Percentiles rank a stretch among this genome's conserved stretches.
phyloP scores from a whole-genome alignment of 2,329 filamentous ascomycete species.

The Thelonectria blattea region DNA sequence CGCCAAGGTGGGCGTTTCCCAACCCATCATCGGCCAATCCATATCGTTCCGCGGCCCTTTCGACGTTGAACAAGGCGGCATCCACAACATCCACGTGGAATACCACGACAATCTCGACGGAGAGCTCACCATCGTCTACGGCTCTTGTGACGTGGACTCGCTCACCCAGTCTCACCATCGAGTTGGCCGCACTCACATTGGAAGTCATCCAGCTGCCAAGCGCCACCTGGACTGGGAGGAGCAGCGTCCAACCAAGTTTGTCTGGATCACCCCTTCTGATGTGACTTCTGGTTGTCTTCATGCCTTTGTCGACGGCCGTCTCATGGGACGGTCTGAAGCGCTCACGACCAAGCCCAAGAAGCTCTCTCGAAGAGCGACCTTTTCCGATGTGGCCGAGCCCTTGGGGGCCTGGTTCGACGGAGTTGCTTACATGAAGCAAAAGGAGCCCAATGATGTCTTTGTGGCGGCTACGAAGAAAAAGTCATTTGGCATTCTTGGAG shows the following conservation, averaged over 20 bases:
- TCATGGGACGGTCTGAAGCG: constrained; percentile 46
- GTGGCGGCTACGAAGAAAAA: constrained; percentile 35
- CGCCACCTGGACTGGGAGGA: constrained; percentile 21
- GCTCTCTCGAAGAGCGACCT: constrained; percentile 61
- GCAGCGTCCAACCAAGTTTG: constrained; percentile 26
- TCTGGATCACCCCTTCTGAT: constrained; percentile 35
- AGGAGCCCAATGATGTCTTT: constrained; percentile 29
- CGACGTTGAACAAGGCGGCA: constrained; percentile 15
- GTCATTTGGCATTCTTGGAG: constrained; percentile 44
- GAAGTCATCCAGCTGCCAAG: constrained; percentile 14
- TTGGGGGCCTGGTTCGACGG: constrained; percentile 36
- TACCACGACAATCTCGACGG: constrained; percentile 27
- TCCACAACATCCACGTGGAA: constrained; percentile 25
- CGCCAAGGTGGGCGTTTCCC: background rate
- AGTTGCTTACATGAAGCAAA: constrained; percentile 34
- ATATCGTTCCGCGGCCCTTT: constrained; percentile 12
- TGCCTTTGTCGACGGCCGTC: constrained; percentile 43
- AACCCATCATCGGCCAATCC: constrained; percentile 11
- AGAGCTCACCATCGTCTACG: constrained; percentile 33
- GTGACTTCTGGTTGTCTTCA: constrained; percentile 46
- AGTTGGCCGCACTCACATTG: constrained; percentile 20
- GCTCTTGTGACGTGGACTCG: constrained; percentile 26
- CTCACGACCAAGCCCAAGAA: constrained; percentile 41
- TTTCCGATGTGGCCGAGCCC: constrained; percentile 63
- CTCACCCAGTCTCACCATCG: constrained; percentile 28